Evolutionary conservation across 108 stramenopile genomes (phyloP), one percentile per base, ranked within the genome.

Genomic region (Cyclostephanos tholiformis): DNA sequence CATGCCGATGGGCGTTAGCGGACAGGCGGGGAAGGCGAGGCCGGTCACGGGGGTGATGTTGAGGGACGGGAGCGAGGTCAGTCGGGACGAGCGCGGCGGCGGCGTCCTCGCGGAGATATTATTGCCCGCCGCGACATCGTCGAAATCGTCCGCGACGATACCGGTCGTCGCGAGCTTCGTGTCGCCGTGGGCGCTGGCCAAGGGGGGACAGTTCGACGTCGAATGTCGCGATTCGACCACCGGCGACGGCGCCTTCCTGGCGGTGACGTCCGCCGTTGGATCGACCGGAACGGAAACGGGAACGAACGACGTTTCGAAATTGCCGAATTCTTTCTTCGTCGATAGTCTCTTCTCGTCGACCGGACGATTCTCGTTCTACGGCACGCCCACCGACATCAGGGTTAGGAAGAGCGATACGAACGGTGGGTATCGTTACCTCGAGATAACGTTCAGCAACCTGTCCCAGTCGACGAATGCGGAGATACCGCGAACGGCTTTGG

Each of bases 351-450:
- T 90, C 56, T 65, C 79, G 13, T 73, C 85, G 1, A 86, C 80
- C 0, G 89, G 89, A 17, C 80, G 89, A 23, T 90, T 90, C 65
- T 82, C 80, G 10, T 87, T 86, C 63, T 90, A 90, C 63, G 89
- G 89, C 8, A 59, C 79, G 56, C 89, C 89, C 36, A 90, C 87
- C 4, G 87, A 87, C 67, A 69, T 90, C 43, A 86, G 83, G 50
- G 74, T 90, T 0, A 86, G 85, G 55, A 82, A 78, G 52, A 76
- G 66, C 22, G 46, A 67, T 6, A 72, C 60, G 29, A 30, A 43
- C 30, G 85, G 70, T 9, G 43, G 62, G 5, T 82, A 85, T 60
- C 75, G 80, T 0, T 63, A 87, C 25, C 67, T 90, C 29, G 89
- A 90, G 60, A 48, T 90, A 12, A 39, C 50, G 30, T 90, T 86